Evolutionary conservation across 164 flowering plant species (phyloP).

Genomic region (Vitis cinerea): DNA sequence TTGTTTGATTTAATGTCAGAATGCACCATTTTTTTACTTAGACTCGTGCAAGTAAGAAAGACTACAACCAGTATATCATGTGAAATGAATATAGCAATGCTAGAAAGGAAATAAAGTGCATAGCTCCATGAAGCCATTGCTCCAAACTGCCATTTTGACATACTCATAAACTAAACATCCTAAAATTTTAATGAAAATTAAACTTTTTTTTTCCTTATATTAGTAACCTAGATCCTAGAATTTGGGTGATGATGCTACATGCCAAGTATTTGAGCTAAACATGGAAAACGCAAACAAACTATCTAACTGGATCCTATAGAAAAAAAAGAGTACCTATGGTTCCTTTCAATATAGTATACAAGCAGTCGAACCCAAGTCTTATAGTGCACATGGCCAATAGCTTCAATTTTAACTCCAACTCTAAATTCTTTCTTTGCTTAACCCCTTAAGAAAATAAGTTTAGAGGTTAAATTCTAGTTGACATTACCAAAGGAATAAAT

Average conservation of each 20-base stretch:
- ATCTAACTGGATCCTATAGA: too few species aligned
- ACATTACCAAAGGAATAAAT: background rate
- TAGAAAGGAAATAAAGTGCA: conserved; percentile 20
- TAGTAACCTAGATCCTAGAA: background rate
- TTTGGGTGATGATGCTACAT: background rate
- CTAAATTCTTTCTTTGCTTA: conserved; percentile 45
- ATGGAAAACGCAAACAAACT: too few species aligned
- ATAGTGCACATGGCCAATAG: conserved; percentile 78
- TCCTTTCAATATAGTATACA: conserved; percentile 73
- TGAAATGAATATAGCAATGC: conserved; percentile 9
- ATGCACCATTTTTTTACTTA: conserved; percentile 77
- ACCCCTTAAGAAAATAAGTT: background rate
- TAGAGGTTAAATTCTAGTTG: background rate
- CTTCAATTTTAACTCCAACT: conserved; percentile 60
- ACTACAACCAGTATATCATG: conserved; percentile 33
- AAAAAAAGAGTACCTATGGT: conserved; percentile 39
- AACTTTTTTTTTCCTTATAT: background rate
- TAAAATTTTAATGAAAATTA: conserved; percentile 18
- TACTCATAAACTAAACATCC: conserved; percentile 73
- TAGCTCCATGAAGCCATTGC: conserved; percentile 82
- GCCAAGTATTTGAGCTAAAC: background rate
- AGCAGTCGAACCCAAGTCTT: conserved; percentile 78
- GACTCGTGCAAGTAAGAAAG: conserved; percentile 82
- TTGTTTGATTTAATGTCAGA: conserved; percentile 80
- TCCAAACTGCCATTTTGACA: conserved; percentile 74